phyloP scores from a whole-genome alignment of 192 early-diverging fungal genomes.

The Cladochytrium replicatum region DNA sequence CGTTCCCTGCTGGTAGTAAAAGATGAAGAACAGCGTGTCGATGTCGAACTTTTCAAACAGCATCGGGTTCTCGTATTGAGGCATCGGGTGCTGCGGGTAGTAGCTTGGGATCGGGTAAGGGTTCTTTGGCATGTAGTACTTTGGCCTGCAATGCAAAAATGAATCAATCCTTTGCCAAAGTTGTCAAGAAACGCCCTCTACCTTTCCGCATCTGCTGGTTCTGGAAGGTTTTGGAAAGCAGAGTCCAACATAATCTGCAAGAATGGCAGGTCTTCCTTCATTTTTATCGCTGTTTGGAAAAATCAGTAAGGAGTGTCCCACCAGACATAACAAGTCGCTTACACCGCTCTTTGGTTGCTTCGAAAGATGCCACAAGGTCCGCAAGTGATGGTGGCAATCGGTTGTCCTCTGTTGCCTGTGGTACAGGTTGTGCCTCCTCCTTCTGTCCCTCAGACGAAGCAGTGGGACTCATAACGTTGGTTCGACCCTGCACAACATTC shows the following conservation, averaged over 20 bases:
- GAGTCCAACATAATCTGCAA: slow-evolving; percentile 71
- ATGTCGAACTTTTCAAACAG: slow-evolving; percentile 87
- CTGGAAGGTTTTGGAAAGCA: slow-evolving; percentile 73
- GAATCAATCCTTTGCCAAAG: background rate
- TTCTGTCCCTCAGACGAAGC: slow-evolving; percentile 7
- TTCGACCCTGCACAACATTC: slow-evolving; percentile 5
- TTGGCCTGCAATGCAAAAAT: slow-evolving; percentile 28
- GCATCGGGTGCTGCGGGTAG: slow-evolving; percentile 75
- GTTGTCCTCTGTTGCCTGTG: slow-evolving; percentile 32
- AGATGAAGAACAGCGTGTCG: slow-evolving; percentile 95
- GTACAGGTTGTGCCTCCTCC: slow-evolving; percentile 6
- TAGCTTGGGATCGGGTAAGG: slow-evolving; percentile 80
- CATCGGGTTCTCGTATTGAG: slow-evolving; percentile 67
- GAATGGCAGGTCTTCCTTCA: slow-evolving; percentile 25
- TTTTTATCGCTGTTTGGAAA: slow-evolving; percentile 11
- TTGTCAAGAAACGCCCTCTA: slow-evolving; percentile 13
- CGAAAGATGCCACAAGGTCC: slow-evolving; percentile 58
- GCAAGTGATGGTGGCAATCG: slow-evolving; percentile 54
- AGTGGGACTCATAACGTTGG: background rate
- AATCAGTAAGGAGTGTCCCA: slow-evolving; percentile 7
- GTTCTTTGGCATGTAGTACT: slow-evolving; percentile 61
- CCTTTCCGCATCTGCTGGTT: slow-evolving; percentile 74
- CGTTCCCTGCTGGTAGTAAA: slow-evolving; percentile 95
- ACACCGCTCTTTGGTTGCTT: slow-evolving; percentile 55
- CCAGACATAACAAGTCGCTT: background rate